Evolutionary conservation across 202 grass and related monocot genomes (phyloP), one percentile per base, ranked within the genome.

Genomic region (Cymbopogon flexuosus): DNA sequence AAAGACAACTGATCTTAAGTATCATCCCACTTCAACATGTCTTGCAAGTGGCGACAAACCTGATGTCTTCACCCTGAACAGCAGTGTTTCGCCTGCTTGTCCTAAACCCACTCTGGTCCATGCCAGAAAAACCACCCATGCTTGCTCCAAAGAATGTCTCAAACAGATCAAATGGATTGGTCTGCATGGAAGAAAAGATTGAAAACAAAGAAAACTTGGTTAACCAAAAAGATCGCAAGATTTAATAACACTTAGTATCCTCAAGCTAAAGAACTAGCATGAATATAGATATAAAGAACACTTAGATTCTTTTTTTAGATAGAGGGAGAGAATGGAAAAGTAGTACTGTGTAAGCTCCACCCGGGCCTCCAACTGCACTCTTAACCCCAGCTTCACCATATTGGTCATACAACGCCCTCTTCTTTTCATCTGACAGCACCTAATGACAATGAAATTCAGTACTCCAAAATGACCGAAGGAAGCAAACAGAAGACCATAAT

Each of bases 381-480:
- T 94, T 98, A 78, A 98, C 86, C 41, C 95, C 95, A 73, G 95
- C 92, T 91, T 98, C 95, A 84, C 95, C 95, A 76, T 98, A 98
- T 73, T 94, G 95, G 80, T 98, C 92, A 83, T 98, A 98, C 64
- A 98, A 64, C 4, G 84, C 86, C 65, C 92, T 94, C 84, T 98
- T 94, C 74, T 98, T 89, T 77, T 98, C 95, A 91, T 98, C 95
- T 91, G 95, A 98, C 51, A 98, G 81, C 35, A 98, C 90, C 95
- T 98, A 90, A 52, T 62, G 80, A 85, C 54, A 88, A 78, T 76
- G 49, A 72, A 62, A 87, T 70, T 89, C 45, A 89, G 60, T 73
- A 70, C n/a, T 52, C 21, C 68, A 58, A 64, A 89, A 79, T 12
- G 7, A 10, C 5, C 6, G 35, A 83, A 10, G 16, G 24, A 67